A percentile compares a stretch with the other conserved stretches of the same genome.
These are phyloP conservation scores for Arbutus unedo DNA, from an alignment of 148 eudicot species.

Conservation along the genomic window DNA sequence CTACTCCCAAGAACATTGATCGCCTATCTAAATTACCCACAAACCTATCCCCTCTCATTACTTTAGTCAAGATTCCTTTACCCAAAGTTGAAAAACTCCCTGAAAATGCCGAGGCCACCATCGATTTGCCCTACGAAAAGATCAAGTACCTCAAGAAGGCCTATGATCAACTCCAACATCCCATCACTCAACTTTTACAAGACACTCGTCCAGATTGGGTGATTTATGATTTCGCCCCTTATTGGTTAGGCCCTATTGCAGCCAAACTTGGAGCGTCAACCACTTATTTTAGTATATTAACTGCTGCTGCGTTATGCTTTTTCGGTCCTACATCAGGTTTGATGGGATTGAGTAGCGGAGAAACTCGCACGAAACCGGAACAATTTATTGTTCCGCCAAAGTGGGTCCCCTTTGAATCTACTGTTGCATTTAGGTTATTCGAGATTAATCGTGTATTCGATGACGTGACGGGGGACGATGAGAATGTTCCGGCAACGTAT, in stretches of 20 bases:
- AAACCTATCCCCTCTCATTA: constrained; percentile 15
- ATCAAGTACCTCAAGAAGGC: constrained; percentile 34
- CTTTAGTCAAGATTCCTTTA: constrained; percentile 21
- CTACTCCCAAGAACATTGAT: constrained; percentile 32
- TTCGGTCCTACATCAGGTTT: background rate
- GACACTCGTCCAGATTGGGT: background rate
- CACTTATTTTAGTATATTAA: constrained; percentile 12
- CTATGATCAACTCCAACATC: constrained; percentile 26
- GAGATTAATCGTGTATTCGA: background rate
- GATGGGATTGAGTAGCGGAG: background rate
- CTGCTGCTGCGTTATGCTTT: background rate
- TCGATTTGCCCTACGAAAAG: constrained; percentile 28
- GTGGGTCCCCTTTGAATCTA: constrained; percentile 9
- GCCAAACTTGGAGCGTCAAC: constrained; percentile 8
- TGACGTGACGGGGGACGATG: background rate
- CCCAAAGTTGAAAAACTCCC: constrained; percentile 25
- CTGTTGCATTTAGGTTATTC: background rate
- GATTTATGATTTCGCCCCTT: background rate
- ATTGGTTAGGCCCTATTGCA: background rate
- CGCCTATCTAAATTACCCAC: constrained; percentile 29
- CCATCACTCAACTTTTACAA: constrained; percentile 10
- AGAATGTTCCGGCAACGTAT: background rate
- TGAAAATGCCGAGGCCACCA: constrained; percentile 36
- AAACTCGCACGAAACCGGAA: background rate
- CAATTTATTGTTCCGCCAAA: background rate